Base-by-base conservation (phyloP, 2,329 filamentous ascomycete species). In the Myriosclerotinia scirpicola region DNA sequence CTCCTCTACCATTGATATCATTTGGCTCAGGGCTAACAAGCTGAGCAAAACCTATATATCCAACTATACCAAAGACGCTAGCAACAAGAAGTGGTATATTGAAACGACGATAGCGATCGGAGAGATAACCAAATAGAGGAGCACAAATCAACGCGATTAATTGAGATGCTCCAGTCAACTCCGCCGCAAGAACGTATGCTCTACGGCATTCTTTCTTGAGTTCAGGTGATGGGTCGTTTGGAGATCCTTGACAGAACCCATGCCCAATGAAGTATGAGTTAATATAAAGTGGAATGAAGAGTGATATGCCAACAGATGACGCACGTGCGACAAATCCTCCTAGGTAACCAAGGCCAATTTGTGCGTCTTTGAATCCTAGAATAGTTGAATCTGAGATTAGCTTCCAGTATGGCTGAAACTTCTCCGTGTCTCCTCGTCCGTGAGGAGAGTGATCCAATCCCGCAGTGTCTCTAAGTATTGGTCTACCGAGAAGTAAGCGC, bases 311-410 rank as follows among this genome's bases (percentile, higher is more conserved):
- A 6, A 99, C 95, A 0, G 93, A 97, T 0, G 93, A 97, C 9
- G 95, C 93, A 66, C 95, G 88, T 12, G 93, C 94, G 2, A 99
- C 94, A 74, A 98, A 97, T 1, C 95, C 95, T 69, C 94, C 95
- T 0, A 98, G 81, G 75, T 98, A 99, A 38, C 91, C 94, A 0
- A 98, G 83, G 22, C 87, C 89, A 69, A 99, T 96, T 72, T 90
- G 86, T 12, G 87, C 83, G 75, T 96, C 91, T 11, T 82, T 87
- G 73, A 92, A 87, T 17, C 90, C 93, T 14, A 96, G 83, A 8
- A 87, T 72, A 72, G 93, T 76, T 46, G 90, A 84, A 69, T 87
- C 81, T 69, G 84, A 79, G 62, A 92, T 80, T 64, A 90, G 83
- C 69, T 84, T 80, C 68, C 83, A 81, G 73, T 87, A 89, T 0